Conservation (phyloP, 225 moss, liverwort and hornwort genomes). For the Thuidium tamariscinum region DNA sequence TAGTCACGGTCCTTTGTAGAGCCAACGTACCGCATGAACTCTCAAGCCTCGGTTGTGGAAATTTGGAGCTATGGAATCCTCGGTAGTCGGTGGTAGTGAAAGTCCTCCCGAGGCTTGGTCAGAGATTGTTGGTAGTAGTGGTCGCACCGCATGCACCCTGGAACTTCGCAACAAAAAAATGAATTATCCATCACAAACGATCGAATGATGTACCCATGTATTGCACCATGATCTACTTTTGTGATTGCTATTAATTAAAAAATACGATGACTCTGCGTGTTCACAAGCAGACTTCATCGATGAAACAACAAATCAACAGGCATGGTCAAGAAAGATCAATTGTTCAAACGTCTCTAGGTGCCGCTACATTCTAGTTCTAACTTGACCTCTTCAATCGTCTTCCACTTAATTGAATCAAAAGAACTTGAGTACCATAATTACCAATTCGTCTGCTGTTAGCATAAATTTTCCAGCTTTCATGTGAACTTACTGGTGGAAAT, state of each 20-base stretch:
- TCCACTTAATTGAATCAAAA: neutral
- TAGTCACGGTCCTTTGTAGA: neutral
- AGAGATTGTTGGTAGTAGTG: neutral
- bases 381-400: neutral
- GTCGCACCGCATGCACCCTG: neutral
- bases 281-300: neutral
- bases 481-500: neutral
- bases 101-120: neutral
- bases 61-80: neutral
- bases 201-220: too few species aligned
- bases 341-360: neutral
- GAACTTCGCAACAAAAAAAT: neutral
- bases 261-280: neutral
- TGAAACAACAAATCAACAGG: neutral
- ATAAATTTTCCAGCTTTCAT: neutral
- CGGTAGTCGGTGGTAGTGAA: neutral
- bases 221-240: neutral
- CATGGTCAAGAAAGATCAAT: neutral
- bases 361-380: neutral
- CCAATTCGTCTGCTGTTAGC: neutral
- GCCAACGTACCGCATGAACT: neutral
- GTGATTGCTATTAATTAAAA: neutral
- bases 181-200: neutral
- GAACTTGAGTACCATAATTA: neutral
- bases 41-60: neutral